A percentile compares a stretch with the other conserved stretches of the same genome.
Evolutionary conservation across 176 grass and related monocot genomes (phyloP).

Genomic region (Musa troglodytarum): DNA sequence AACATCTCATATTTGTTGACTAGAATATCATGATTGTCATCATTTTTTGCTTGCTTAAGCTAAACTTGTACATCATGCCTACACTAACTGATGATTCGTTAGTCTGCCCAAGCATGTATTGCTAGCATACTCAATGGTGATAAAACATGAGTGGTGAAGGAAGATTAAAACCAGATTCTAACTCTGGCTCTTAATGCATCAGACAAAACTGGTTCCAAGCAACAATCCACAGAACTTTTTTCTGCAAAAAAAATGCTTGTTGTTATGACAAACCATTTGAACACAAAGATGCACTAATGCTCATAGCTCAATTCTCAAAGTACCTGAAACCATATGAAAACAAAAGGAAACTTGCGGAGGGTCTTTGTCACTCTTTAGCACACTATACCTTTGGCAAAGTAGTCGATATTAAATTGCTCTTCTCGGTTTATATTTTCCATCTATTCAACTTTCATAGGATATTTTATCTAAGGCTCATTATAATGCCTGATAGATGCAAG

Average conservation of each 20-base stretch:
- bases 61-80: too few relatives aligned
- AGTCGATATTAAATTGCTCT: neutral
- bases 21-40: too few relatives aligned
- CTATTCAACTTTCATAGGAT: slow-evolving; percentile 10
- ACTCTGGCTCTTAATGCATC: neutral
- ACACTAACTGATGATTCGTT: too few relatives aligned
- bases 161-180: neutral
- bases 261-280: too few relatives aligned
- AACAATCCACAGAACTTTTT: neutral
- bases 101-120: neutral
- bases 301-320: too few relatives aligned
- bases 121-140: neutral
- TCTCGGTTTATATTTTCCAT: neutral
- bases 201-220: neutral
- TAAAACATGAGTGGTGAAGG: neutral
- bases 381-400: neutral
- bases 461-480: slow-evolving; percentile 20
- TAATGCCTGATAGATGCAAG: neutral
- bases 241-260: too few relatives aligned
- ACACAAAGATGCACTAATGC: neutral
- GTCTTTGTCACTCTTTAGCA: neutral
- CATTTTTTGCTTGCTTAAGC: too few relatives aligned
- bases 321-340: neutral
- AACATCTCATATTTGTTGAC: neutral
- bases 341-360: neutral